Conservation (phyloP, 495 filamentous ascomycete species). For the Penicillium paradoxum region DNA sequence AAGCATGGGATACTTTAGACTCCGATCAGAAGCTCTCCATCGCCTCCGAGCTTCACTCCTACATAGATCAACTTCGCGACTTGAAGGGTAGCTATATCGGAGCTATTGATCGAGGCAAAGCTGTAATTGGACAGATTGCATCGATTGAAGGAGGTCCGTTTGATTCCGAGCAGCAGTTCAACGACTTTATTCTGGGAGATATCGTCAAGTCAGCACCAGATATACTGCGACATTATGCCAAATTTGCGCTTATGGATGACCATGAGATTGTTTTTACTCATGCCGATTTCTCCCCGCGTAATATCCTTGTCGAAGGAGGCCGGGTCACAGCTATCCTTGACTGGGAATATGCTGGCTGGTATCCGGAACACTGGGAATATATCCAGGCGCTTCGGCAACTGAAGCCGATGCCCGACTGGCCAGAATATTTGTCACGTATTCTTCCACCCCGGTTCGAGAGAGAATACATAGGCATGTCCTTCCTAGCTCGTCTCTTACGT, state of each 20-base stretch:
- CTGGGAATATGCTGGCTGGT: slow-evolving; percentile 17
- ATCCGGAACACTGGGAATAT: slow-evolving; percentile 12
- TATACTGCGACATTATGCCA: slow-evolving; percentile 18
- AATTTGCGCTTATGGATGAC: slow-evolving; percentile 14
- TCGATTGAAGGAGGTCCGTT: slow-evolving; percentile 24
- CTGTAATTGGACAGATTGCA: slow-evolving; percentile 7
- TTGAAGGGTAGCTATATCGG: slow-evolving; percentile 25
- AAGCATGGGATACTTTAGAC: slow-evolving; percentile 15
- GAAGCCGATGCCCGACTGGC: slow-evolving; percentile 12
- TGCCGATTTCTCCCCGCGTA: slow-evolving; percentile 14
- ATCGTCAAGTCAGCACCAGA: slow-evolving; percentile 7
- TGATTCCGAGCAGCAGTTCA: slow-evolving; percentile 17
- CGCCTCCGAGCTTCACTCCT: slow-evolving; percentile 14
- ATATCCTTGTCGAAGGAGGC: slow-evolving; percentile 20
- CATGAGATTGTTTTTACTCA: slow-evolving; percentile 25
- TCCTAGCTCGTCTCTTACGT: background rate
- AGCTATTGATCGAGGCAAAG: background rate
- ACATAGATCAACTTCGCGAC: slow-evolving; percentile 17
- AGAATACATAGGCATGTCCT: slow-evolving; percentile 5
- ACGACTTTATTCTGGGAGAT: slow-evolving; percentile 23
- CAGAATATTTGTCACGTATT: slow-evolving; percentile 14
- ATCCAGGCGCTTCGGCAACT: slow-evolving; percentile 3
- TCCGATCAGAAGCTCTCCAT: slow-evolving; percentile 14
- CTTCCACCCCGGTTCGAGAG: slow-evolving; percentile 9
- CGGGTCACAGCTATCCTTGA: slow-evolving; percentile 14